Evolutionary conservation across 495 filamentous ascomycete genomes (phyloP), one percentile per base, ranked within the genome.

Genomic region (Penicillium malachiteum): DNA sequence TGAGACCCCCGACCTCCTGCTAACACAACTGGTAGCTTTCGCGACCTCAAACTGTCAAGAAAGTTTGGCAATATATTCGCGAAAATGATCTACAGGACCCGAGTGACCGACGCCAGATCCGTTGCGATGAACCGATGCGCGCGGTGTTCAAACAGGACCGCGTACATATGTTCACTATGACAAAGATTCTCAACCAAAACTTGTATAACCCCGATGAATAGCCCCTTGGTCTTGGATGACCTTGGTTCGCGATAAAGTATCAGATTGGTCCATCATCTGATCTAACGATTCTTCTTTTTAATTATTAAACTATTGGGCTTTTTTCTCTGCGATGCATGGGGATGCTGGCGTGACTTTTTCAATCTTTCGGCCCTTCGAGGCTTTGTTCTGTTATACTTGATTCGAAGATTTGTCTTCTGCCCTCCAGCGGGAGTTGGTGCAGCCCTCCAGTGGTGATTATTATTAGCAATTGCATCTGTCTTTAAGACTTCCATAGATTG

Each of bases 111-210:
- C 89, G 94, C 11, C 90, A 96, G 63, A 97, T 98, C 50, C 74
- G 82, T 49, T 98, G 94, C 69, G 95, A 98, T 72, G 91, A 96
- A 37, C 81, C 83, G 45, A 84, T 98, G 86, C 84, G 89, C 34
- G 85, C 86, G 1, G 88, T 98, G 3, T 97, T 98, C 77, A 93
- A 93, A 68, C 82, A 87, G 61, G 88, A 92, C 56, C 88, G 84
- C 59, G 87, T 98, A 35, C 90, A 97, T 63, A 98, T 98, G 95
- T 97, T 98, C 66, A 92, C 90, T 40, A 96, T 97, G 92, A 97
- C 94, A 74, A 90, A 89, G 70, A 82, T 90, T 17, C 78, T 90
- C 11, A 83, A 81, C 52, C 78, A 84, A 65, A 85, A 89, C 57
- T 68, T 90, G 55, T 90, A 85, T 62, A 81, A 76, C 35, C 71